Percentiles rank a stretch among this genome's conserved stretches.
These are phyloP conservation scores for Stagonosporopsis vannaccii DNA, from an alignment of 2,329 filamentous ascomycete species.

Conservation along the genomic window DNA sequence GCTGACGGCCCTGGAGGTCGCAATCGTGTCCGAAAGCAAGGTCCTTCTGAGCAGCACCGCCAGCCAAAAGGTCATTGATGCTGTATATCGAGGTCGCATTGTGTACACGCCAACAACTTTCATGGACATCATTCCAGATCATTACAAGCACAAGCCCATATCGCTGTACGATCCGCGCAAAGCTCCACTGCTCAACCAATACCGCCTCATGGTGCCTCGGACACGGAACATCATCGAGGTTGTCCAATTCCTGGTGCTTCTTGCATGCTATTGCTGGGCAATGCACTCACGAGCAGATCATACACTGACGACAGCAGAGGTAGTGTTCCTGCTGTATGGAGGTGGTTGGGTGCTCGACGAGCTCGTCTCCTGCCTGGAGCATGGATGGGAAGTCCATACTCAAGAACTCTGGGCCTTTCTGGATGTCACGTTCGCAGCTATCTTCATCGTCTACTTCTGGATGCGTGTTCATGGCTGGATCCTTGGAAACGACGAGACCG, in stretches of 20 bases:
- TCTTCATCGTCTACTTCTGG: conserved; percentile 73
- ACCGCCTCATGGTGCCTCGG: conserved; percentile 81
- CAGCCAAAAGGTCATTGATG: conserved; percentile 81
- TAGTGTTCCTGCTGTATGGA: conserved; percentile 74
- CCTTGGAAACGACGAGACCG: conserved; percentile 56
- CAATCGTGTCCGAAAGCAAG: conserved; percentile 83
- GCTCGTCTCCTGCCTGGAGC: conserved; percentile 77
- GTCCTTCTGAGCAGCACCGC: conserved; percentile 78
- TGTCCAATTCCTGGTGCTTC: conserved; percentile 73
- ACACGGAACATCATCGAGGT: conserved; percentile 79
- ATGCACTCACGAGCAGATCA: conserved; percentile 73
- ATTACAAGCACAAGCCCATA: conserved; percentile 85
- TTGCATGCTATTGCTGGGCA: conserved; percentile 73
- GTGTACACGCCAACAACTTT: conserved; percentile 84
- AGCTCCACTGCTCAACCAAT: conserved; percentile 81
- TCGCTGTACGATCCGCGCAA: conserved; percentile 79
- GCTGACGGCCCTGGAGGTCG: conserved; percentile 80
- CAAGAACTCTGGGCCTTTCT: conserved; percentile 91
- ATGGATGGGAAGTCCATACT: conserved; percentile 81
- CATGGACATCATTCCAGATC: conserved; percentile 83
- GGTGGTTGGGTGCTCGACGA: conserved; percentile 83
- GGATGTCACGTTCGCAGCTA: conserved; percentile 77
- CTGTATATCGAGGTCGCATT: conserved; percentile 80
- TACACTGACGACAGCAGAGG: conserved; percentile 65
- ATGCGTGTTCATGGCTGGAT: conserved; percentile 72